These are phyloP conservation scores for Conticribra guillardii DNA, from an alignment of 108 stramenopile species.

Conservation along the genomic window DNA sequence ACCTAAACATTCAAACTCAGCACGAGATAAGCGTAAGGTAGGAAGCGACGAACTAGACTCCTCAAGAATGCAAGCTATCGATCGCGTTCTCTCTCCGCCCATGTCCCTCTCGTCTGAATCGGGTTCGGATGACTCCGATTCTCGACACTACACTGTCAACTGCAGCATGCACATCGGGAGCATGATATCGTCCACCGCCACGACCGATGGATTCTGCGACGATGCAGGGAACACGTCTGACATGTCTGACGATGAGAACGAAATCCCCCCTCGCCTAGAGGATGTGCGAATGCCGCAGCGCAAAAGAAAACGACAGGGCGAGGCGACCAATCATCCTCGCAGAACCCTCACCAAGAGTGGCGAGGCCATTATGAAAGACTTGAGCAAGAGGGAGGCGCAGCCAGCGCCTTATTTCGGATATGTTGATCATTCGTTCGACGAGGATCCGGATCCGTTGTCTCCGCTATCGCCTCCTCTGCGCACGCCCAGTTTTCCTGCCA, in stretches of 20 bases:
- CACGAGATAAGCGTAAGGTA: too few relatives aligned
- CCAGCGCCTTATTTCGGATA: slow-evolving; percentile 66
- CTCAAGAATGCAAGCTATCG: background rate
- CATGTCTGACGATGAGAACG: background rate
- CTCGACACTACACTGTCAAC: background rate
- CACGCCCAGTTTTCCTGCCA: slow-evolving; percentile 77
- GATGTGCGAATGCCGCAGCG: background rate
- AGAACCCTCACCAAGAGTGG: background rate
- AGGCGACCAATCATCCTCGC: background rate
- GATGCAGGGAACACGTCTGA: background rate
- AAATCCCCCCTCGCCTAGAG: background rate
- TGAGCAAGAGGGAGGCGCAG: background rate
- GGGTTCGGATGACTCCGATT: background rate
- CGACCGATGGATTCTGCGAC: background rate
- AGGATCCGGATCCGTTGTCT: slow-evolving; percentile 66
- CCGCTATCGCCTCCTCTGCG: slow-evolving; percentile 62
- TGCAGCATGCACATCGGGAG: background rate
- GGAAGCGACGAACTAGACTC: too few relatives aligned
- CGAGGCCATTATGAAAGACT: background rate
- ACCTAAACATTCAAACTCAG: too few relatives aligned
- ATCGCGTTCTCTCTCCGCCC: background rate
- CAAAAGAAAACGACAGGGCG: background rate
- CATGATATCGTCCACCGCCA: background rate
- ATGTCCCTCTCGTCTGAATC: background rate
- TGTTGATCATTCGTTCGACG: slow-evolving; percentile 53